Percentiles rank a stretch among this genome's conserved stretches.
These are phyloP conservation scores for Roridomyces roridus DNA, from an alignment of 768 basidiomycete genomes.

Conservation along the genomic window DNA sequence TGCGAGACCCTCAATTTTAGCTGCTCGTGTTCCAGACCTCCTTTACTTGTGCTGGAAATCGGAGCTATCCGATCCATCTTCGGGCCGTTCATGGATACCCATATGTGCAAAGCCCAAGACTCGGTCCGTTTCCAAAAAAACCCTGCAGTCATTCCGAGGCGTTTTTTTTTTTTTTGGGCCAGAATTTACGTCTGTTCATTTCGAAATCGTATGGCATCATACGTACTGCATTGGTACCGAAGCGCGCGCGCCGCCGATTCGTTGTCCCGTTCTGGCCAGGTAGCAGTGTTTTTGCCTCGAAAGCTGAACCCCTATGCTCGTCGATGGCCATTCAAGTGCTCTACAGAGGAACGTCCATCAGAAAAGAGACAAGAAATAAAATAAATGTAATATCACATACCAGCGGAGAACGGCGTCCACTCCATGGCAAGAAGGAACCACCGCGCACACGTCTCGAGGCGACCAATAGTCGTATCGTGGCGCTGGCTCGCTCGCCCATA, in stretches of 20 bases:
- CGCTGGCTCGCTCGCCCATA: neutral
- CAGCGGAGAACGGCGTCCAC: too few relatives aligned
- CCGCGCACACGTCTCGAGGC: too few relatives aligned
- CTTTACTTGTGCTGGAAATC: neutral
- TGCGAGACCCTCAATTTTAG: constrained; percentile 15
- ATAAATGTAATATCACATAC: too few relatives aligned
- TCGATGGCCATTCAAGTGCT: too few relatives aligned
- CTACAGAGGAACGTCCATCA: too few relatives aligned
- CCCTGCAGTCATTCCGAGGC: constrained; percentile 2
- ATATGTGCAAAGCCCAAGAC: constrained; percentile 2
- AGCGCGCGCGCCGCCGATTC: too few relatives aligned
- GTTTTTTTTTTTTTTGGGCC: constrained; percentile 7
- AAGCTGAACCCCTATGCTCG: too few relatives aligned
- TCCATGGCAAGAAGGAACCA: too few relatives aligned
- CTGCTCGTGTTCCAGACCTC: neutral
- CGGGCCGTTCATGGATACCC: constrained; percentile 18
- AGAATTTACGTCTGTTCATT: constrained; percentile 4
- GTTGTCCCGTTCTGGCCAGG: too few relatives aligned
- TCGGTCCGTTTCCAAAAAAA: neutral
- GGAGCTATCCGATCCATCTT: neutral
- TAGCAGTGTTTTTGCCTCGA: too few relatives aligned
- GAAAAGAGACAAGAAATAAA: too few relatives aligned
- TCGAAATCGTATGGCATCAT: neutral
- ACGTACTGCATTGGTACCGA: too few relatives aligned
- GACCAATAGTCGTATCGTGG: neutral